A percentile compares a stretch with the other conserved stretches of the same genome.
Conservation (phyloP, 176 grass and related monocot species). For the Phragmites australis region DNA sequence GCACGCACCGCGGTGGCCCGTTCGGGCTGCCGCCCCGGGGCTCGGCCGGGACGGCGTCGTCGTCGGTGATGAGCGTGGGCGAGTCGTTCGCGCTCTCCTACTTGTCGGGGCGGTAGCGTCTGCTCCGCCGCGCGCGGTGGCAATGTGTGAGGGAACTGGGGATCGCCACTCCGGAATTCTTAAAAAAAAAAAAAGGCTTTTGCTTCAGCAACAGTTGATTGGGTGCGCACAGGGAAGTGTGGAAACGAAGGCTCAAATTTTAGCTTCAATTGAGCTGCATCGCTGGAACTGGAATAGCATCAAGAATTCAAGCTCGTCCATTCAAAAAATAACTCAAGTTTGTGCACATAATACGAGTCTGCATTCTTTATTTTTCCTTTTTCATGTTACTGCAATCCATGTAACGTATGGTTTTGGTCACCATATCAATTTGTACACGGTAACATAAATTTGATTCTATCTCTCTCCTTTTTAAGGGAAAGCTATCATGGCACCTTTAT, state of each 20-base stretch:
- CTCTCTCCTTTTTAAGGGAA: too few relatives aligned
- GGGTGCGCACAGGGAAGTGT: too few relatives aligned
- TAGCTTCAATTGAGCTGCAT: neutral
- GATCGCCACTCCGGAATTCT: neutral
- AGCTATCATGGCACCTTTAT: too few relatives aligned
- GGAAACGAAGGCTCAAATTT: neutral
- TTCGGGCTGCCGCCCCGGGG: neutral
- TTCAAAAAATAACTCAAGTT: too few relatives aligned
- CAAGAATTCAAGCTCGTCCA: too few relatives aligned
- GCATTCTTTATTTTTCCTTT: neutral
- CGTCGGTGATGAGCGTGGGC: constrained; percentile 9
- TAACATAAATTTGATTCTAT: too few relatives aligned
- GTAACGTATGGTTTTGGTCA: neutral
- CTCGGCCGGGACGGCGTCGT: neutral
- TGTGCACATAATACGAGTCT: neutral
- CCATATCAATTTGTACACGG: too few relatives aligned
- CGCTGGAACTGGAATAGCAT: neutral
- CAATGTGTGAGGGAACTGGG: neutral
- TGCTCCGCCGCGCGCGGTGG: neutral
- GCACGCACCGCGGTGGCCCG: neutral
- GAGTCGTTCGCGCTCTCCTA: constrained; percentile 48
- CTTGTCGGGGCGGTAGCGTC: constrained; percentile 32
- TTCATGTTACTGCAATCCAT: neutral
- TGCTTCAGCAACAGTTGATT: too few relatives aligned
- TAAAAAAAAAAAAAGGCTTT: too few relatives aligned